Evolutionary conservation across 176 grass and related monocot genomes (phyloP).

Genomic region (Phoenix dactylifera): DNA sequence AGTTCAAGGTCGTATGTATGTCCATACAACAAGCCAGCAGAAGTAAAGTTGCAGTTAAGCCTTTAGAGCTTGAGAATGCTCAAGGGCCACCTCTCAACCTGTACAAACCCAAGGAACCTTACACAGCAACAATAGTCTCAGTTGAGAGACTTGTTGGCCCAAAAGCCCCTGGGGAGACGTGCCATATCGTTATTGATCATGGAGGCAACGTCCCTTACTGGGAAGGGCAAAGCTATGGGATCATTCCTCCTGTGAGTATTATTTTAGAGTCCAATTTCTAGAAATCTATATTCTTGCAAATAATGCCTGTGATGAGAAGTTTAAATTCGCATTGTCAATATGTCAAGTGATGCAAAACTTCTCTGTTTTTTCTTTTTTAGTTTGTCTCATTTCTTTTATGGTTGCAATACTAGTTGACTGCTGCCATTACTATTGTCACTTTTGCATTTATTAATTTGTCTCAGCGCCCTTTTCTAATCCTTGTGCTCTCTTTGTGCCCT

Average conservation of each 20-base stretch:
- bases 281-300: no score
- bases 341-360: no score
- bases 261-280: constrained; percentile 3
- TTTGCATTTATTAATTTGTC: no score
- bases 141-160: constrained; percentile 90
- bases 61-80: constrained; percentile 59
- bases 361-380: no score
- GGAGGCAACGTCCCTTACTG: constrained; percentile 85
- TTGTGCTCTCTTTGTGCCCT: no score
- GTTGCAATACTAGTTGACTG: no score
- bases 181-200: constrained; percentile 90
- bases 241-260: constrained; percentile 76
- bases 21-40: constrained; percentile 42
- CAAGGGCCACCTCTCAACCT: constrained; percentile 67
- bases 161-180: constrained; percentile 81
- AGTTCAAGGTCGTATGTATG: constrained; percentile 48
- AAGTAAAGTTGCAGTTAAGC: constrained; percentile 52
- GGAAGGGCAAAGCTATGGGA: constrained; percentile 90
- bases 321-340: no score
- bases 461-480: no score
- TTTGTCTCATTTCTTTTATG: no score
- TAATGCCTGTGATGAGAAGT: no score
- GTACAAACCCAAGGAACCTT: constrained; percentile 64
- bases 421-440: no score
- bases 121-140: constrained; percentile 60